Percentiles rank a stretch among this genome's conserved stretches.
These are phyloP conservation scores for Zoysia matrella DNA, from an alignment of 202 grass and related monocot species.

Conservation along the genomic window DNA sequence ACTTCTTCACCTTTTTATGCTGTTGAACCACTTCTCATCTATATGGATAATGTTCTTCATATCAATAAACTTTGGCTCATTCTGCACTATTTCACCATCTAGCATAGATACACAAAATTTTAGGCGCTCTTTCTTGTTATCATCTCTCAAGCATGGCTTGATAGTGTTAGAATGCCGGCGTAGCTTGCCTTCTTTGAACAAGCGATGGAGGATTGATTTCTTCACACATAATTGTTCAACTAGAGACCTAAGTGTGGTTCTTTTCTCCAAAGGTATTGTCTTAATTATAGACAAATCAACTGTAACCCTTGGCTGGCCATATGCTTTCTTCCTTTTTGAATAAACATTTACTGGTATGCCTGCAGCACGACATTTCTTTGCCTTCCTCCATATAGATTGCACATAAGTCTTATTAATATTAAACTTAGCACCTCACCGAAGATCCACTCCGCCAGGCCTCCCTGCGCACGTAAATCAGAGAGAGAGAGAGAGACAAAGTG, in stretches of 20 bases:
- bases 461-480: no score
- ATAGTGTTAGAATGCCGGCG: background rate
- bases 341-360: background rate
- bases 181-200: background rate
- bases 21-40: conserved; percentile 9
- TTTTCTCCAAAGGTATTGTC: no score
- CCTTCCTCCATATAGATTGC: background rate
- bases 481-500: no score
- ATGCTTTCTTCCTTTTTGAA: background rate
- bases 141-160: background rate
- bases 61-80: no score
- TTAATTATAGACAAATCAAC: background rate
- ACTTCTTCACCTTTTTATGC: background rate
- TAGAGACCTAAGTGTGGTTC: background rate
- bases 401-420: background rate
- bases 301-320: background rate
- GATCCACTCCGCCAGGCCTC: no score
- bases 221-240: background rate
- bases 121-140: background rate
- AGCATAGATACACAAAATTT: background rate
- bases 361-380: background rate
- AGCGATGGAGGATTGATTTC: background rate
- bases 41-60: background rate
- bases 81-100: background rate
- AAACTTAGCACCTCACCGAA: background rate